Conservation (phyloP, 2,329 filamentous ascomycete species). For the Hypomyces rosellus region DNA sequence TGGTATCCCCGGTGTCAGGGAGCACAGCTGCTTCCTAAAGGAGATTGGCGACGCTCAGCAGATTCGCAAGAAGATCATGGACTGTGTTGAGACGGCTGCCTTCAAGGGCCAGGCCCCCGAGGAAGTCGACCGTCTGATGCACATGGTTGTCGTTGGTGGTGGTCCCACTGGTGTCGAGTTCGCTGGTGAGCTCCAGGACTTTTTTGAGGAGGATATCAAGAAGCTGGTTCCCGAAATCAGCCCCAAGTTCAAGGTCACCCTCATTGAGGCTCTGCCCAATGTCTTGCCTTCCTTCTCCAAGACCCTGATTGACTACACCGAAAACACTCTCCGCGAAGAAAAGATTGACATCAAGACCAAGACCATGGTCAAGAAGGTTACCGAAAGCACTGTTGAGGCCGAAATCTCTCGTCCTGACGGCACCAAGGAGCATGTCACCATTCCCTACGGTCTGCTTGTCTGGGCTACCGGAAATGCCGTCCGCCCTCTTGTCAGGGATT, state of each 20-base stretch:
- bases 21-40: constrained; percentile 97
- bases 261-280: constrained; percentile 94
- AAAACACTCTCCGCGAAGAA: constrained; percentile 98
- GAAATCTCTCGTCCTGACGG: constrained; percentile 77
- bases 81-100: constrained; percentile 95
- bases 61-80: constrained; percentile 99
- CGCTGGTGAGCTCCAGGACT: constrained; percentile 95
- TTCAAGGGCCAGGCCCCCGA: constrained; percentile 92
- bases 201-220: constrained; percentile 96
- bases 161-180: constrained; percentile 98
- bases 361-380: constrained; percentile 98
- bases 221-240: constrained; percentile 96
- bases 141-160: constrained; percentile 95
- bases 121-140: constrained; percentile 87
- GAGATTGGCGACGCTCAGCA: constrained; percentile 93
- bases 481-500: constrained; percentile 80
- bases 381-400: constrained; percentile 86
- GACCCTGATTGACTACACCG: constrained; percentile 98
- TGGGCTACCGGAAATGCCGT: constrained; percentile 98
- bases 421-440: constrained; percentile 70
- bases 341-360: constrained; percentile 96
- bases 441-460: constrained; percentile 92
- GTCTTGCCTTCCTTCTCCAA: constrained; percentile 98
- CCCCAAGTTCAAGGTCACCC: constrained; percentile 92
- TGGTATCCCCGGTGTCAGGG: constrained; percentile 89